Base-by-base conservation (phyloP, 2,329 filamentous ascomycete genomes). In the Diaporthe australafricana region DNA sequence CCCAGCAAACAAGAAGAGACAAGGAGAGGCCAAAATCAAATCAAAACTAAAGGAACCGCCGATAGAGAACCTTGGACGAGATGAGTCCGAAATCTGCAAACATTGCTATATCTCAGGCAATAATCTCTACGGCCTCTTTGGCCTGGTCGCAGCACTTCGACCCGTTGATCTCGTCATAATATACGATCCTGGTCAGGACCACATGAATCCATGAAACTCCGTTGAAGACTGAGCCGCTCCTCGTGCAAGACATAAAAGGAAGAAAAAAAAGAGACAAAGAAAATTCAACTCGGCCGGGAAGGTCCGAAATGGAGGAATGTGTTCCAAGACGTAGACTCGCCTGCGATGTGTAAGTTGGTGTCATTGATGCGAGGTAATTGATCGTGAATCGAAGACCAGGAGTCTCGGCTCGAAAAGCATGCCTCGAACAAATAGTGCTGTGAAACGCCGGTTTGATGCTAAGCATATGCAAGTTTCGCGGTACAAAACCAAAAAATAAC, bases 361-460 rank as follows among this genome's bases (percentile, higher is more conserved):
- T 40, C 22, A 20, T 30, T 25, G 27, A n/a, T 30, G 48, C 66
- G 27, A 12, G 17, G 57, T 40, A 32, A 70, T 25, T 52, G 32
- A 22, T 25, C 25, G 50, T 25, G 22, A 38, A 27, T 52, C 45
- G 35, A 50, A 22, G 57, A 22, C 30, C n/a, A 27, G 11, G n/a
- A 38, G 48, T 22, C 35, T 55, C 27, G 25, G 16, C 35, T 56
- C 7, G 14, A 27, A 32, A 56, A 5, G 8, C 14, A 12, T 25
- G 22, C 55, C 27, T 38, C 45, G 22, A 14, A 27, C 42, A 47
- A 60, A 55, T 47, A 30, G 38, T 66, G 50, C 35, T 70, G 71
- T 52, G 60, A 32, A 70, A 60, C 57, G 56, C 71, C 57, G 25
- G 27, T 50, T 50, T 16, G 22, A 72, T 72, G 71, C 71, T n/a